phyloP scores from a whole-genome alignment of 2,329 filamentous ascomycete genomes.

The Stenocarpella maydis region DNA sequence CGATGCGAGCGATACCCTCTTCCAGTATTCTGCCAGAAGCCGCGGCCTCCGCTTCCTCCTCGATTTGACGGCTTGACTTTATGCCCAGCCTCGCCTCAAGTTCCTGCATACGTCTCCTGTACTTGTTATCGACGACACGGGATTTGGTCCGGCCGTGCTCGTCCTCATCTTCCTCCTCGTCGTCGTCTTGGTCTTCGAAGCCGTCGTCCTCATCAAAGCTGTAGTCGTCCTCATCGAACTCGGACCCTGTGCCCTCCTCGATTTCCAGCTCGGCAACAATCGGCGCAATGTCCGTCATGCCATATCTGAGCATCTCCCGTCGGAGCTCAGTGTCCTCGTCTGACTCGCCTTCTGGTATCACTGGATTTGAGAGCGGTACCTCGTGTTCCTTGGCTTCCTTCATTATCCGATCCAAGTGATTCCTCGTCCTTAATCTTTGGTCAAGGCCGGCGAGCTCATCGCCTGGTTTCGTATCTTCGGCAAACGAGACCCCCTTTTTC shows the following conservation, averaged over 20 bases:
- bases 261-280: constrained; percentile 92
- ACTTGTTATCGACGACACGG: constrained; percentile 74
- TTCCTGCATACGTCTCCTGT: constrained; percentile 83
- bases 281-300: constrained; percentile 85
- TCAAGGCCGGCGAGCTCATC: constrained; percentile 40
- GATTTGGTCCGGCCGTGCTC: constrained; percentile 77
- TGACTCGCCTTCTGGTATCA: constrained; percentile 78
- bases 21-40: constrained; percentile 39
- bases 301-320: constrained; percentile 90
- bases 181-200: constrained; percentile 57
- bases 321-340: constrained; percentile 82
- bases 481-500: constrained; percentile 69
- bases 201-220: constrained; percentile 58
- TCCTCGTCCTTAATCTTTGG: constrained; percentile 50
- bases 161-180: constrained; percentile 75
- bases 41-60: constrained; percentile 42
- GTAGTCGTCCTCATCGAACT: constrained; percentile 28
- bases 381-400: constrained; percentile 64
- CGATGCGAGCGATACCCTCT: constrained; percentile 65
- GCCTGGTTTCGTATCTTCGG: constrained; percentile 64
- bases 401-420: constrained; percentile 65
- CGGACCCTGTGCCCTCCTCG: constrained; percentile 60
- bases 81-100: constrained; percentile 80
- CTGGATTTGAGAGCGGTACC: constrained; percentile 51
- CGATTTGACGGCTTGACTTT: constrained; percentile 53